Base-by-base conservation (phyloP, 2,329 filamentous ascomycete species). In the Cladosporium colombiae region DNA sequence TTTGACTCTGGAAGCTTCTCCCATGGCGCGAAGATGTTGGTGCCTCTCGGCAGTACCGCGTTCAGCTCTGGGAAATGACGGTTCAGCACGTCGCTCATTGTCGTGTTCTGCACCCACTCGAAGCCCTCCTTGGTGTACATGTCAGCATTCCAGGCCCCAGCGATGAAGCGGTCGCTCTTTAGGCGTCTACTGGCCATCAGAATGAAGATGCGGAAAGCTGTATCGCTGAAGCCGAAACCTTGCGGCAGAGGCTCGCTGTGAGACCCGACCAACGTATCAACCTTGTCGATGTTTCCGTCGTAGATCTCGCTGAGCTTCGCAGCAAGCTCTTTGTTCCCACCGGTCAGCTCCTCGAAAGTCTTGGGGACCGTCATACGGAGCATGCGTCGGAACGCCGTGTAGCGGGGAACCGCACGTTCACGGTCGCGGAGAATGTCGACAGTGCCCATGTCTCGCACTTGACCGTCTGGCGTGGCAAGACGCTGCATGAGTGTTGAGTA, bases 161-260 rank as follows among this genome's bases (percentile, higher is more conserved):
- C 80, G 31, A 82, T 81, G 64, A 82, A 82, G 0, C 80, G 73
- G 72, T 82, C 80, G 21, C 79, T 81, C 75, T 81, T 82, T 21
- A 81, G 66, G 25, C 78, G 68, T 14, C 80, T 67, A 49, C 74
- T 78, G 1, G 80, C 81, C 80, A 82, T 82, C 1, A 82, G 67
- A 44, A 82, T 80, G 65, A 82, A 82, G 1, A 82, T 73, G 0
- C 80, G 71, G 68, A 83, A 83, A 1, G 81, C 81, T 2, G 81
- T 83, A 62, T 83, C 81, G 67, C 77, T 80, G 70, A 83, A 83
- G 0, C 81, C 81, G 60, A 83, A 83, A 0, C 81, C 81, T 35
- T 77, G 71, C 5, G 79, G 79, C 6, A 82, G 64, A 0, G 79
- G 79, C 69, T 83, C 81, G 53, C 76, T 74, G 35, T 78, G 78